A percentile compares a stretch with the other conserved stretches of the same genome.
Evolutionary conservation across 2,329 filamentous ascomycete species (phyloP).

Genomic region (Spiromastix sp.): DNA sequence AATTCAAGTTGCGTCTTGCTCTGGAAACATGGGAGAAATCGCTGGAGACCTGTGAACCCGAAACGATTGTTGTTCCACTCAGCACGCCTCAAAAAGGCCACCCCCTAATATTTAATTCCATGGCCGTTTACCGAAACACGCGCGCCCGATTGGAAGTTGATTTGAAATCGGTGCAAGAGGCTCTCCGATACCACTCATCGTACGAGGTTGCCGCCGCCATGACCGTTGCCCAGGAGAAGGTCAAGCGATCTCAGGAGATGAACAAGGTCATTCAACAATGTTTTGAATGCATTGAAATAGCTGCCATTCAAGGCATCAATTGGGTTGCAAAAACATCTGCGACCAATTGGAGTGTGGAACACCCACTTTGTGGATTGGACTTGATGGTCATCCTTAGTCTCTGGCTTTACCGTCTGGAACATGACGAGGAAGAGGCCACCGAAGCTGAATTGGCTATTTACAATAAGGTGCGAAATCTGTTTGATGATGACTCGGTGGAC

Average conservation of each 20-base stretch:
- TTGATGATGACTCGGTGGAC: constrained; percentile 82
- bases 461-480: constrained; percentile 67
- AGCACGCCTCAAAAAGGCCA: constrained; percentile 94
- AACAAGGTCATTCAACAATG: constrained; percentile 97
- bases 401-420: constrained; percentile 98
- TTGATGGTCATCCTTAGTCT: constrained; percentile 95
- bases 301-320: constrained; percentile 84
- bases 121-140: constrained; percentile 93
- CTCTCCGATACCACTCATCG: constrained; percentile 89
- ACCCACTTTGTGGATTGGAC: constrained; percentile 91
- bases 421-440: constrained; percentile 69
- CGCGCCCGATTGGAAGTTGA: constrained; percentile 88
- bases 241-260: constrained; percentile 94
- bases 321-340: constrained; percentile 98
- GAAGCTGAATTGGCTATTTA: constrained; percentile 34
- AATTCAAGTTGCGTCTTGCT: constrained; percentile 92
- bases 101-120: constrained; percentile 93
- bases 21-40: constrained; percentile 99
- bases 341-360: constrained; percentile 98
- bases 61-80: constrained; percentile 76
- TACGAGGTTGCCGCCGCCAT: constrained; percentile 96
- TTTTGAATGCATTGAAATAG: constrained; percentile 95
- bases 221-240: constrained; percentile 85
- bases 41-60: constrained; percentile 83
- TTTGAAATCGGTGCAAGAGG: constrained; percentile 90